phyloP scores from a whole-genome alignment of 2,329 filamentous ascomycete species.

The Cryphonectria naterciae region DNA sequence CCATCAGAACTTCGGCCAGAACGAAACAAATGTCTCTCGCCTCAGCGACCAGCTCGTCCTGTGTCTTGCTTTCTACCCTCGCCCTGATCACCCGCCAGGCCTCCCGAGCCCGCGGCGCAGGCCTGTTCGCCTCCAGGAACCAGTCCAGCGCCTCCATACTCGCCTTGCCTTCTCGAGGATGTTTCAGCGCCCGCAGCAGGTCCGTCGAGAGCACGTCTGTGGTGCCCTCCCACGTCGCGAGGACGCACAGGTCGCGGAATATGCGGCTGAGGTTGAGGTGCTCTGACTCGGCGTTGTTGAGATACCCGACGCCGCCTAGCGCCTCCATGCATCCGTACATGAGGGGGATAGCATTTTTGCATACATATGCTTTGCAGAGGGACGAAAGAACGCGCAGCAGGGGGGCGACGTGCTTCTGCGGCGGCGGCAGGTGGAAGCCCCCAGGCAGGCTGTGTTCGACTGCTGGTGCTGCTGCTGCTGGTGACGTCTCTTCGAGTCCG shows the following conservation, averaged over 20 bases:
- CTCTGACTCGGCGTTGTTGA: slow-evolving; percentile 63
- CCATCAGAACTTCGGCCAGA: slow-evolving; percentile 49
- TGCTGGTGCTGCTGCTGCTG: not conserved
- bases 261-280: slow-evolving; percentile 69
- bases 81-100: slow-evolving; percentile 47
- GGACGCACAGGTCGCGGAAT: slow-evolving; percentile 66
- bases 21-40: slow-evolving; percentile 50
- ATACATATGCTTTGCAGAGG: slow-evolving; percentile 62
- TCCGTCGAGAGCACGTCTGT: slow-evolving; percentile 69
- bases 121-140: slow-evolving; percentile 33
- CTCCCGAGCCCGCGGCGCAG: slow-evolving; percentile 35
- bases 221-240: slow-evolving; percentile 65
- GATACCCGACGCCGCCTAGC: slow-evolving; percentile 69
- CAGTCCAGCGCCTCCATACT: slow-evolving; percentile 48
- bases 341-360: slow-evolving; percentile 52
- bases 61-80: slow-evolving; percentile 40
- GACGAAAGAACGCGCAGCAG: slow-evolving; percentile 64
- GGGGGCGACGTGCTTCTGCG: slow-evolving; percentile 39
- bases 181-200: slow-evolving; percentile 52
- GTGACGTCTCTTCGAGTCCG: slow-evolving; percentile 52
- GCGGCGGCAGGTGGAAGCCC: slow-evolving; percentile 38
- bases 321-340: slow-evolving; percentile 65
- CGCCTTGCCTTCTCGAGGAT: slow-evolving; percentile 32
- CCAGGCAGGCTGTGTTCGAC: slow-evolving; percentile 22
- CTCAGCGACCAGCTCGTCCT: slow-evolving; percentile 48